Conservation (phyloP, 2,329 filamentous ascomycete species). For the Cordyceps javanica region DNA sequence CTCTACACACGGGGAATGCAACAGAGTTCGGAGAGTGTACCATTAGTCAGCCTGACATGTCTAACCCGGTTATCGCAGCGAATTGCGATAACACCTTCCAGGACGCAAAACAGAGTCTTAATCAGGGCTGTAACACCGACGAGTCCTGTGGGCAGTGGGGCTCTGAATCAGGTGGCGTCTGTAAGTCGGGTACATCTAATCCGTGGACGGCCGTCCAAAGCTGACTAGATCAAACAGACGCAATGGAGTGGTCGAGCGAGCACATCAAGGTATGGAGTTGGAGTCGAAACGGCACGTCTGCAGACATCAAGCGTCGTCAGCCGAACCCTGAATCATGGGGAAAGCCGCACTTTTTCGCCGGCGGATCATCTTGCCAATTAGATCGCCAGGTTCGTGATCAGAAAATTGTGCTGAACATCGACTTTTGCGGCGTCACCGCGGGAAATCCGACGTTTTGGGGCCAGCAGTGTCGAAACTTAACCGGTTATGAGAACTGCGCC, state of each 20-base stretch:
- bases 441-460: conserved; percentile 21
- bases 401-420: conserved; percentile 67
- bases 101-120: not conserved
- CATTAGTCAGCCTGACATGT: not conserved
- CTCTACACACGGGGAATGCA: conserved; percentile 45
- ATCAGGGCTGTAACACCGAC: not conserved
- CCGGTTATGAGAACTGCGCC: not conserved
- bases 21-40: conserved; percentile 28
- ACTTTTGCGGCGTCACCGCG: conserved; percentile 69
- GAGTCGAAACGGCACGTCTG: conserved; percentile 25
- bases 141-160: not conserved
- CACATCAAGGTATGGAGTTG: conserved; percentile 38
- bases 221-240: conserved; percentile 26
- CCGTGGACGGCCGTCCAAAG: too few species aligned
- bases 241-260: conserved; percentile 36
- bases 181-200: too few species aligned
- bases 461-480: not conserved
- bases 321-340: conserved; percentile 64
- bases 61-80: not conserved
- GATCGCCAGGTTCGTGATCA: conserved; percentile 56
- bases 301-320: conserved; percentile 29
- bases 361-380: conserved; percentile 55
- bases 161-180: not conserved
- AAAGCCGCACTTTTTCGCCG: conserved; percentile 55
- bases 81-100: not conserved